Percentiles rank a stretch among this genome's conserved stretches.
phyloP scores from a whole-genome alignment of 352 stramenopile species.

The Globisporangium barbulae region DNA sequence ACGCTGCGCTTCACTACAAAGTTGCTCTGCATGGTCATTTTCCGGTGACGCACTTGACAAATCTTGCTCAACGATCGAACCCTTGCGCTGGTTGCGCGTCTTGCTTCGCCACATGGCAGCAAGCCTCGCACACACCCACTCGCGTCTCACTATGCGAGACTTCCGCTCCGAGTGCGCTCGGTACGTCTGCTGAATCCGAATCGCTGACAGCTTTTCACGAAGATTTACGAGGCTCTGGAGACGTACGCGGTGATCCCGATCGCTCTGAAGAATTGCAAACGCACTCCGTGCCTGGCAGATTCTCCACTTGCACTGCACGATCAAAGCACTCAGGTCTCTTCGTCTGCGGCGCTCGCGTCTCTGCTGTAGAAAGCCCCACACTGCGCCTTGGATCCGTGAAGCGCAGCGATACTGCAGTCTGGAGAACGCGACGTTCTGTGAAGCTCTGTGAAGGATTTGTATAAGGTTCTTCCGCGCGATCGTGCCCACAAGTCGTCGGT shows the following conservation, averaged over 20 bases:
- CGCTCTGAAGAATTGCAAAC: not conserved
- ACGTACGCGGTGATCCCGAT: not conserved
- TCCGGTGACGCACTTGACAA: not conserved
- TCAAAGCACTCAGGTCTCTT: not conserved
- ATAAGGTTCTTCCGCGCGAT: not conserved
- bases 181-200: not conserved
- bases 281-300: not conserved
- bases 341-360: not conserved
- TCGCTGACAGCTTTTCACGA: not conserved
- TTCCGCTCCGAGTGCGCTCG: not conserved
- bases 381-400: not conserved
- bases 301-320: slow-evolving; percentile 2
- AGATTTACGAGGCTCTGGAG: not conserved
- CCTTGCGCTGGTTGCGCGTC: not conserved
- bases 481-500: not conserved
- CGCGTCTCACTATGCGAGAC: not conserved
- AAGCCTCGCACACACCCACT: not conserved
- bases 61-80: too few species aligned
- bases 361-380: not conserved
- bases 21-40: not conserved
- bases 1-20: not conserved
- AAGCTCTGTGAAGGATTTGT: not conserved
- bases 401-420: not conserved
- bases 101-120: not conserved
- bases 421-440: not conserved